Evolutionary conservation across 139 green algal genomes (phyloP).

Genomic region (Chlorella sp.): DNA sequence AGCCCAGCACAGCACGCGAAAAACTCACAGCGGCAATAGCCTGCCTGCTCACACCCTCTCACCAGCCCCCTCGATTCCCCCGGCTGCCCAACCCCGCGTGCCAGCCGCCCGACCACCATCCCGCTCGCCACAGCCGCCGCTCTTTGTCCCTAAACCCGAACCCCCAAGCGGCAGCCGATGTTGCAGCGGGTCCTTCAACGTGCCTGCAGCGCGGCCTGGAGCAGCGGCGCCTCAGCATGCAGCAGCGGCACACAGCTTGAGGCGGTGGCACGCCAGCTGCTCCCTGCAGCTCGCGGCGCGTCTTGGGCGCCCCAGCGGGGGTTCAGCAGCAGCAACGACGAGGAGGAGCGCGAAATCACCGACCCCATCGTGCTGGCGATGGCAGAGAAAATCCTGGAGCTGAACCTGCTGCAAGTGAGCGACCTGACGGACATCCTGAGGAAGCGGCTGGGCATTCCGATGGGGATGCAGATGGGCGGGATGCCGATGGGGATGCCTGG

Average conservation of each 20-base stretch:
- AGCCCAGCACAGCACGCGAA: too few relatives aligned
- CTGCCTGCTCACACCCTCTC: too few relatives aligned
- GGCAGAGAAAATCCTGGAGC: conserved; percentile 73
- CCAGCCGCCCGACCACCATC: not conserved
- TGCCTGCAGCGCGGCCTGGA: not conserved
- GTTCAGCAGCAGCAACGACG: conserved; percentile 8
- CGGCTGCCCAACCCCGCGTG: not conserved
- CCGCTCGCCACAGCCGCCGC: not conserved
- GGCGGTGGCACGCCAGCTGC: conserved; percentile 1
- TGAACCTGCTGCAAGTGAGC: conserved; percentile 82
- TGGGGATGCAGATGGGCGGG: conserved; percentile 47
- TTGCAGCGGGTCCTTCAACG: not conserved
- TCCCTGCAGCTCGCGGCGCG: not conserved
- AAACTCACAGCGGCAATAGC: too few relatives aligned
- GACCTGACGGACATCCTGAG: conserved; percentile 79
- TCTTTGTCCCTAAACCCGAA: not conserved
- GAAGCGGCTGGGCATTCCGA: conserved; percentile 71
- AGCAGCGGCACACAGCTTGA: conserved; percentile 4
- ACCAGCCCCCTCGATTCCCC: not conserved
- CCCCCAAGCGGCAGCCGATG: not conserved
- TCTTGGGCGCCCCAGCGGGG: not conserved
- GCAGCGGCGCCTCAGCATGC: not conserved
- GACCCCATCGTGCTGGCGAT: conserved; percentile 60
- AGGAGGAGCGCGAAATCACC: conserved; percentile 44
- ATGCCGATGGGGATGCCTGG: conserved; percentile 44